Evolutionary conservation across 257 asterid species (phyloP), one percentile per base, ranked within the genome.

Genomic region (Lycium ferocissimum): DNA sequence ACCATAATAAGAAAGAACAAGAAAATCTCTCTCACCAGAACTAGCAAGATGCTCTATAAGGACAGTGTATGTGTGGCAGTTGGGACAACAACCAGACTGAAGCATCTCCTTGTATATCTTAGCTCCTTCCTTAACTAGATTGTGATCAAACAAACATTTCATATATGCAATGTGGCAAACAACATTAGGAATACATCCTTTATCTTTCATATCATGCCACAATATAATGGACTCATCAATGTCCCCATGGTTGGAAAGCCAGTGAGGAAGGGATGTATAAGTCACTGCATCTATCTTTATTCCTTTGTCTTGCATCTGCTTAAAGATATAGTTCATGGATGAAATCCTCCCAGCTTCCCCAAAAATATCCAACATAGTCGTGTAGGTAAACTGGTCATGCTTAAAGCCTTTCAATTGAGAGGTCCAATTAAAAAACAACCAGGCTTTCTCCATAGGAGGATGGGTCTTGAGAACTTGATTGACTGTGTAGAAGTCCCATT

Each of bases 351-450:
- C 65, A 7, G 98, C 98, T 88, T 96, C 99, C 81, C 99, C 99
- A 71, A 96, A 95, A 35, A 96, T 96, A 87, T 96, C 98, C 93
- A 95, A 35, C 98, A 96, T 96, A 11, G 99, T 96, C 13, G 99
- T 96, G 86, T 91, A 96, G 45, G 99, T 95, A 83, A 89, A 96
- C 14, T 95, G 97, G 80, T 95, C 99, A 88, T 95, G 99, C 94
- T 91, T 94, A 89, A 95, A 94, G 5, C 86, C 92, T 80, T 85
- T 87, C 76, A 84, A 75, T 82, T 80, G 82, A 37, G 95, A 87
- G 40, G 92, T 96, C 99, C 99, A 96, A 82, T 90, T 93, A 94
- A 96, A 95, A 88, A 96, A 95, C 84, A 96, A 92, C 99, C 99
- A 96, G 26, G 98, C 90, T 81, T 95, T 95, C 70, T 95, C 94